Percentiles rank a stretch among this genome's conserved stretches.
Evolutionary conservation across 495 filamentous ascomycete genomes (phyloP).

Genomic region (Aspergillus nidulans): DNA sequence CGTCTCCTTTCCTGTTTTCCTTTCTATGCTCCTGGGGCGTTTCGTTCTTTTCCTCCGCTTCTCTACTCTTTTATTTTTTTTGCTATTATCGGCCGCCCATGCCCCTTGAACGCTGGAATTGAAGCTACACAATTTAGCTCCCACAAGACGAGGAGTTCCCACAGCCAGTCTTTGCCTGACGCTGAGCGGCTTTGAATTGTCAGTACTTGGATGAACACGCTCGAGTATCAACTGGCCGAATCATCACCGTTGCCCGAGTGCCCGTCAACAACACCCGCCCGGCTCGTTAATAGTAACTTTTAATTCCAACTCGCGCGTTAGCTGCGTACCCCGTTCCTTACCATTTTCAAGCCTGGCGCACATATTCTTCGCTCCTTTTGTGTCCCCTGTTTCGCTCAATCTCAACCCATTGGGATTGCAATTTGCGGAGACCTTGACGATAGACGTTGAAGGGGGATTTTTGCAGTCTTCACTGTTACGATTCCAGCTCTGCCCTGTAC

Average conservation of each 20-base stretch:
- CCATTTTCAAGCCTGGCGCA: slow-evolving; percentile 12
- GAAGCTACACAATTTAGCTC: slow-evolving; percentile 12
- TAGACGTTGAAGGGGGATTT: background rate
- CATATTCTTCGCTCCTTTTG: slow-evolving; percentile 4
- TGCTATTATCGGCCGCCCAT: slow-evolving; percentile 12
- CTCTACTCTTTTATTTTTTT: slow-evolving; percentile 17
- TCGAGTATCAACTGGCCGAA: slow-evolving; percentile 1
- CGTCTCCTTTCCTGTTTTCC: slow-evolving; percentile 16
- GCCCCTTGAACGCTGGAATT: slow-evolving; percentile 13
- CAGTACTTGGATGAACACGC: slow-evolving; percentile 4
- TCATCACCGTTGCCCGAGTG: background rate
- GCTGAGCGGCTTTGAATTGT: slow-evolving; percentile 12
- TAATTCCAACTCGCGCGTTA: slow-evolving; percentile 9
- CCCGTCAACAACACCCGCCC: background rate
- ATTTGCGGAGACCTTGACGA: background rate
- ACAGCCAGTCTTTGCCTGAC: slow-evolving; percentile 8
- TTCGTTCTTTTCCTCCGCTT: slow-evolving; percentile 9
- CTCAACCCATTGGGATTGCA: background rate
- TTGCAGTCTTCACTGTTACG: background rate
- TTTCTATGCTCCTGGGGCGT: slow-evolving; percentile 8
- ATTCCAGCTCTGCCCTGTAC: slow-evolving; percentile 17
- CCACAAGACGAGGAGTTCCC: slow-evolving; percentile 10
- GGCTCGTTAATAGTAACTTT: slow-evolving; percentile 5
- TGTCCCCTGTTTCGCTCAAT: slow-evolving; percentile 2
- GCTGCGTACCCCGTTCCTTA: slow-evolving; percentile 15